A percentile compares a stretch with the other conserved stretches of the same genome.
Conservation (phyloP, 2,329 filamentous ascomycete species). For the Aspergillus neoniger region DNA sequence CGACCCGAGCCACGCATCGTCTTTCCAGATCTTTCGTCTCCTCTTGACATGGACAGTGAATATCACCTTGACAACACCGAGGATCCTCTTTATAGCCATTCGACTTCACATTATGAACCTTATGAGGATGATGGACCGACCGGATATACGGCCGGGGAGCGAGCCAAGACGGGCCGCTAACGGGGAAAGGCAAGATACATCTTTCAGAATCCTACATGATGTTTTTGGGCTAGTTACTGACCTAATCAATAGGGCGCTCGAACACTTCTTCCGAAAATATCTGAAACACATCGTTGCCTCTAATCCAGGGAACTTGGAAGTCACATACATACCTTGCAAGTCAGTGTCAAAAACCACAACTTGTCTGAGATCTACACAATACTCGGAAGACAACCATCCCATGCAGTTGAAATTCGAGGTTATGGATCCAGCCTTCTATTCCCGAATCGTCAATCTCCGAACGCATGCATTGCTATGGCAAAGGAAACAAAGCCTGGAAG, state of each 20-base stretch:
- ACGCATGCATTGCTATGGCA: no score
- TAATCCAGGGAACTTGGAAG: background rate
- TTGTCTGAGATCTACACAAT: constrained; percentile 6
- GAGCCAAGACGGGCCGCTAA: constrained; percentile 1
- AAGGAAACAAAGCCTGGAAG: no score
- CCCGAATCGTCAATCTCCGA: background rate
- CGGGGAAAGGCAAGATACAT: constrained; percentile 1
- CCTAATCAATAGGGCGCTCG: background rate
- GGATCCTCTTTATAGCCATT: constrained; percentile 5
- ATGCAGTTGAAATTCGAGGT: background rate
- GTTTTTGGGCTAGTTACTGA: background rate
- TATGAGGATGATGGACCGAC: constrained; percentile 12
- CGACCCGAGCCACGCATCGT: constrained; percentile 2
- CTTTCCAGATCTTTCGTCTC: background rate
- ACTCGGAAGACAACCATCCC: background rate
- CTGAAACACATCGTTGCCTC: constrained; percentile 1
- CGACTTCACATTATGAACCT: background rate
- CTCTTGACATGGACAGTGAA: constrained; percentile 5
- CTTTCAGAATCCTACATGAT: no score
- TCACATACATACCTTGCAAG: constrained; percentile 13
- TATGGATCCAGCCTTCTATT: constrained; percentile 11
- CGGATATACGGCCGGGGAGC: constrained; percentile 9
- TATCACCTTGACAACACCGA: constrained; percentile 1
- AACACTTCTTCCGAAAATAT: constrained; percentile 9
- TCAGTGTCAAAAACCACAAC: constrained; percentile 8